phyloP scores from a whole-genome alignment of 2,329 filamentous ascomycete species.

The Aspergillus candidus region DNA sequence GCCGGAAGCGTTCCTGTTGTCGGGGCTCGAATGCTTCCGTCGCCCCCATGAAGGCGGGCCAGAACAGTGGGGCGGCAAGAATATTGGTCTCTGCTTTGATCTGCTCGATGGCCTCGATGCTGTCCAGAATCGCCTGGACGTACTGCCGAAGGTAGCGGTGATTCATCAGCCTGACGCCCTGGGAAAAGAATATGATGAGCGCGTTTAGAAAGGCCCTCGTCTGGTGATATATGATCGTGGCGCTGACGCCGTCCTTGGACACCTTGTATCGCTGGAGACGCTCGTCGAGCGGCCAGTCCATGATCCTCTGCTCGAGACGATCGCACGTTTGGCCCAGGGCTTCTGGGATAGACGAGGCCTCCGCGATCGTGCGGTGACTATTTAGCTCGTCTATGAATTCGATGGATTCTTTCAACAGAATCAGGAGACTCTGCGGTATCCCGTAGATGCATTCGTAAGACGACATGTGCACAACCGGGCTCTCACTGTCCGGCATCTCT shows the following conservation, averaged over 20 bases:
- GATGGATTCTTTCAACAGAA: conserved; percentile 2
- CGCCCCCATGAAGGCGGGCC: conserved; percentile 7
- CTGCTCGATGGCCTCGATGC: conserved; percentile 6
- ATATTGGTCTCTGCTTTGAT: conserved; percentile 4
- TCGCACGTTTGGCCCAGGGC: background rate
- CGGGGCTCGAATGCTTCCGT: conserved; percentile 6
- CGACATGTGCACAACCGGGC: background rate
- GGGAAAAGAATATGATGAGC: conserved; percentile 6
- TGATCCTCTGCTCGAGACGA: conserved; percentile 2
- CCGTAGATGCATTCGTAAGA: conserved; percentile 7
- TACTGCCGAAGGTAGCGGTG: conserved; percentile 6
- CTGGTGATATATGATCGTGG: conserved; percentile 3
- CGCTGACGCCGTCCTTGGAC: background rate
- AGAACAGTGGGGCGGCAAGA: conserved; percentile 3
- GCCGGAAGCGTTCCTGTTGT: conserved; percentile 4
- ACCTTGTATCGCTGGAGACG: background rate
- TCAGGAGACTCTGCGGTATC: conserved; percentile 2
- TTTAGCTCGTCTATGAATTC: conserved; percentile 4
- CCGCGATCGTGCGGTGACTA: background rate
- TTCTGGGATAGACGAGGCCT: background rate
- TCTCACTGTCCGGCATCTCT: too few relatives aligned
- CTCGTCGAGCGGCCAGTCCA: conserved; percentile 5
- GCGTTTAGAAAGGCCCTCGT: conserved; percentile 6
- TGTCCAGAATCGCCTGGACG: conserved; percentile 2
- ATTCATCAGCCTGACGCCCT: conserved; percentile 1